These are phyloP conservation scores for Ceriops zippeliana DNA, from an alignment of 345 rosid species.

Conservation along the genomic window DNA sequence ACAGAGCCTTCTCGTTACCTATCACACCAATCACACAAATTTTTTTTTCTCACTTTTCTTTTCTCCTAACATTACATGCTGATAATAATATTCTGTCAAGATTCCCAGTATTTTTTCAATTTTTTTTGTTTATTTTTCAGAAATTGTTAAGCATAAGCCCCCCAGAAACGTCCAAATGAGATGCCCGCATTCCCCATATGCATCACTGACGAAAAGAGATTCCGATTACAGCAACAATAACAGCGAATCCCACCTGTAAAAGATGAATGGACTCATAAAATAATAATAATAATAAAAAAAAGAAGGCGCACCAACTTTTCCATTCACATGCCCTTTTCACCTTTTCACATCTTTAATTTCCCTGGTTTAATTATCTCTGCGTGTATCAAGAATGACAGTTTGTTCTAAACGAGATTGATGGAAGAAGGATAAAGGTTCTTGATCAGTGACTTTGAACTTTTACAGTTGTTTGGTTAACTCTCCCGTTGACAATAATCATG, in stretches of 20 bases:
- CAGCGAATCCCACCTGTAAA: conserved; percentile 6
- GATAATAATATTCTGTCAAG: not conserved
- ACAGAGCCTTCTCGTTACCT: not conserved
- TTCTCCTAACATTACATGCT: not conserved
- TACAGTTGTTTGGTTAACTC: not conserved
- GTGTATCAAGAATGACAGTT: not conserved
- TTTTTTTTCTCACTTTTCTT: not conserved
- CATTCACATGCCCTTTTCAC: too few relatives aligned
- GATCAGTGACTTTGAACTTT: not conserved
- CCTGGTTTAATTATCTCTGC: not conserved
- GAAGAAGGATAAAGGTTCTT: too few relatives aligned
- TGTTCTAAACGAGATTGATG: not conserved
- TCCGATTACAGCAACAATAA: not conserved
- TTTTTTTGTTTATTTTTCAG: not conserved
- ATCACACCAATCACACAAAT: not conserved
- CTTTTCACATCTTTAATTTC: not conserved
- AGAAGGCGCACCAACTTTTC: not conserved
- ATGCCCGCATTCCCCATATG: not conserved
- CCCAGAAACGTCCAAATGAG: not conserved
- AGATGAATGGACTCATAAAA: not conserved
- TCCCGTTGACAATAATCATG: not conserved
- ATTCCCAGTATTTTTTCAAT: not conserved
- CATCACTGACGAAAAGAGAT: not conserved
- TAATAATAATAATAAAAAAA: not conserved
- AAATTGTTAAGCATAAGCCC: not conserved